Base-by-base conservation (phyloP, 2,329 filamentous ascomycete genomes). In the Aureobasidium lini region DNA sequence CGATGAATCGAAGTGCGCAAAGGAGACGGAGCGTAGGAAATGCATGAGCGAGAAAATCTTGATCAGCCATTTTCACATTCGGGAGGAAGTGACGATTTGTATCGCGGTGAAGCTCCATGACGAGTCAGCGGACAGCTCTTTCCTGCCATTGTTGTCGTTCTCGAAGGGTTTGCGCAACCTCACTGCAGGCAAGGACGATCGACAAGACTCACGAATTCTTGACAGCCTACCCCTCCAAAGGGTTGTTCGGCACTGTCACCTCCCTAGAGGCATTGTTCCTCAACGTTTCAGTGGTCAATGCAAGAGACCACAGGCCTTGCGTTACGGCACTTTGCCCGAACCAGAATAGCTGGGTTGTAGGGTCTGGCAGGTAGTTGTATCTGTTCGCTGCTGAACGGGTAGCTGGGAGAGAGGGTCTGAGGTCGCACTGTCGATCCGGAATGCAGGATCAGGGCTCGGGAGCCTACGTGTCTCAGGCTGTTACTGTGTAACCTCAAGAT, bases 11-110 rank as follows among this genome's bases (percentile, higher is more conserved):
- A 37, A 16, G 31, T 36, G 31, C 8, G 31, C 9, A 31, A 56
- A 36, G n/a, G 10, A 10, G 5, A 46, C 3, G 10, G 13, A 46
- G 40, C 40, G 13, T 46, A 56, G 52, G 52, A 23, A n/a, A n/a
- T 23, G 39, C 18, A 44, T 34, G 29, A 43, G n/a, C 43, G n/a
- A 43, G n/a, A 32, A 11, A 34, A 5, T 31, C 23, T 2, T 16
- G 3, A 16, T n/a, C 28, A 6, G 32, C 29, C 29, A 36, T 34
- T 36, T 31, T 54, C 29, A 29, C 32, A 16, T 18, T 37, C 18
- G 31, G 43, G 53, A 36, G 54, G 54, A 57, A 57, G 43, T 32
- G 43, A 48, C 54, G 54, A 57, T 40, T 57, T 39, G 54, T 40
- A 57, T 36, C 18, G 52, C 18, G 15, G 23, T 9, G n/a, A 52